Conservation (phyloP, 768 basidiomycete genomes). For the Cyclocybe aegerita region DNA sequence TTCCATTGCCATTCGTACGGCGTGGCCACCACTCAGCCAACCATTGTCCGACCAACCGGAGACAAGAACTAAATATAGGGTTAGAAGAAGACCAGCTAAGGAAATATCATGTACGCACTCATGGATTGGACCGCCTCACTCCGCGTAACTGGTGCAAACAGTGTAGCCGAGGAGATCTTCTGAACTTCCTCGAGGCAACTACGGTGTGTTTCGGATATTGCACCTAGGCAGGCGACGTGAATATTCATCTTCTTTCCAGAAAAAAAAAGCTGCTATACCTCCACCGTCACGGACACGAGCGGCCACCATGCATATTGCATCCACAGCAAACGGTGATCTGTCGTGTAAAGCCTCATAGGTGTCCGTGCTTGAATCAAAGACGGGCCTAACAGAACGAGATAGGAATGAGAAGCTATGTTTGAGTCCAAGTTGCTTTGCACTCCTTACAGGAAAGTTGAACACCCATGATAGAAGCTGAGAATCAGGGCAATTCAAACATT, state of each 20-base stretch:
- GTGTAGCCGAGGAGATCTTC: conserved; percentile 76
- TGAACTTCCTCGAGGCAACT: conserved; percentile 85
- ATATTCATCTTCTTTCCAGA: conserved; percentile 1
- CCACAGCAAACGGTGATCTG: conserved; percentile 90
- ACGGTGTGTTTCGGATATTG: conserved; percentile 70
- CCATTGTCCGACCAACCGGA: conserved; percentile 95
- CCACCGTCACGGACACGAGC: conserved; percentile 90
- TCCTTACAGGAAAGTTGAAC: conserved; percentile 49
- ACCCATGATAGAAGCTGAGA: conserved; percentile 86
- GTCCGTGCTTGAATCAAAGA: conserved; percentile 82
- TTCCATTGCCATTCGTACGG: conserved; percentile 97
- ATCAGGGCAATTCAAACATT: background rate
- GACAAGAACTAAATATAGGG: conserved; percentile 61
- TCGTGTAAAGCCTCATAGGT: conserved; percentile 84
- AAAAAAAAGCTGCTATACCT: conserved; percentile 45
- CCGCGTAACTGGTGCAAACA: conserved; percentile 84
- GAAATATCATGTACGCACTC: conserved; percentile 54
- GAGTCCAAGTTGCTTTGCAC: background rate
- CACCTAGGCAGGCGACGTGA: conserved; percentile 41
- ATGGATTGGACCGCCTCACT: conserved; percentile 92
- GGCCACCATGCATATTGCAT: conserved; percentile 92
- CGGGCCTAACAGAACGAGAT: conserved; percentile 45
- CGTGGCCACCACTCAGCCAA: conserved; percentile 94
- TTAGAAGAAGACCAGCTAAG: conserved; percentile 2
- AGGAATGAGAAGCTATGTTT: background rate